A percentile compares a stretch with the other conserved stretches of the same genome.
phyloP scores from a whole-genome alignment of 108 stramenopile species.

The Nitzschia putrida region DNA sequence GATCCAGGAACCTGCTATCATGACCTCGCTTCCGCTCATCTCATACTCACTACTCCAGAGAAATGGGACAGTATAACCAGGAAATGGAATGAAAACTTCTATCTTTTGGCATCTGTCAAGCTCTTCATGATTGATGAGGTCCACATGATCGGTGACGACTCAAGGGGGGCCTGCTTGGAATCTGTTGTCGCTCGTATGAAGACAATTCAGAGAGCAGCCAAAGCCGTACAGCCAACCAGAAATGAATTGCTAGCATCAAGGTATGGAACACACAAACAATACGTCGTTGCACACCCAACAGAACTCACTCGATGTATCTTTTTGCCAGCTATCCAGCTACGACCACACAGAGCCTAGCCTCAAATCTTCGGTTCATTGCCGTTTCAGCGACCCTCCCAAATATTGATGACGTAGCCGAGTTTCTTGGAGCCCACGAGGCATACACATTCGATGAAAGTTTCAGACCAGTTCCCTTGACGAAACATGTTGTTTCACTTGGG shows the following conservation, averaged over 20 bases:
- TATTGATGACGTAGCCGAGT: slow-evolving; percentile 85
- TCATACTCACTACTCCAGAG: slow-evolving; percentile 95
- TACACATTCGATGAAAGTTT: slow-evolving; percentile 85
- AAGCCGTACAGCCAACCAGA: background rate
- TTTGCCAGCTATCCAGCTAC: slow-evolving; percentile 54
- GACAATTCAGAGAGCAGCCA: slow-evolving; percentile 71
- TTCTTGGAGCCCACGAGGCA: slow-evolving; percentile 80
- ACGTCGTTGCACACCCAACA: background rate
- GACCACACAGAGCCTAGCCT: slow-evolving; percentile 59
- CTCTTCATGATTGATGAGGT: slow-evolving; percentile 94
- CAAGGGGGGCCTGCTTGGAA: slow-evolving; percentile 88
- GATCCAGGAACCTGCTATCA: slow-evolving; percentile 57
- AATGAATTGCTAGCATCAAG: slow-evolving; percentile 16
- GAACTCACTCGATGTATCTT: background rate
- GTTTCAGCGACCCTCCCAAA: slow-evolving; percentile 96
- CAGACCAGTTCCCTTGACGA: slow-evolving; percentile 88
- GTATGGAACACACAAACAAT: background rate
- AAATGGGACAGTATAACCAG: slow-evolving; percentile 95
- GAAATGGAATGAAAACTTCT: slow-evolving; percentile 89
- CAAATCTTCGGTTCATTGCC: slow-evolving; percentile 82
- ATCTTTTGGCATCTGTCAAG: slow-evolving; percentile 85
- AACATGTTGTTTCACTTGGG: slow-evolving; percentile 71
- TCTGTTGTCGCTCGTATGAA: slow-evolving; percentile 89
- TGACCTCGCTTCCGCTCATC: slow-evolving; percentile 72
- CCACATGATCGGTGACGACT: slow-evolving; percentile 88